These are phyloP conservation scores for Pulicaria dysenterica DNA, from an alignment of 129 eudicot species.

Conservation along the genomic window DNA sequence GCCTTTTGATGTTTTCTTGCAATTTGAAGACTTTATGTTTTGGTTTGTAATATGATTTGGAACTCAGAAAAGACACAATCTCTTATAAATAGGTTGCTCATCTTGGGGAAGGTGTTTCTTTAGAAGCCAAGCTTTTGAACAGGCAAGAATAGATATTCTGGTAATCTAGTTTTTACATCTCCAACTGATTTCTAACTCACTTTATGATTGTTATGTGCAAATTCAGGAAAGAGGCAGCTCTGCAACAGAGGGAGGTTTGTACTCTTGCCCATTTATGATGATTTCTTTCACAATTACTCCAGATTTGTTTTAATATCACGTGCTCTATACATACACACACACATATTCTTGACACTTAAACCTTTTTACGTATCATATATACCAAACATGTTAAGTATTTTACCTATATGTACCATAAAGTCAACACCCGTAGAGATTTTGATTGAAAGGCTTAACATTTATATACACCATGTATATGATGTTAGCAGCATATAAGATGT, in stretches of 20 bases:
- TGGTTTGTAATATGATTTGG: slow-evolving; percentile 10
- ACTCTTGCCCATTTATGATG: background rate
- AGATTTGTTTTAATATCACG: too few species aligned
- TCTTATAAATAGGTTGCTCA: slow-evolving; percentile 57
- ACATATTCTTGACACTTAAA: too few species aligned
- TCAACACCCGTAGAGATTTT: background rate
- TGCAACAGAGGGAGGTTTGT: slow-evolving; percentile 87
- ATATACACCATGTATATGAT: background rate
- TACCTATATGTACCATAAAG: background rate
- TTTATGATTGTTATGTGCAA: slow-evolving; percentile 6
- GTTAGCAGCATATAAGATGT: too few species aligned
- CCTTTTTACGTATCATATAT: too few species aligned
- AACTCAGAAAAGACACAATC: slow-evolving; percentile 17
- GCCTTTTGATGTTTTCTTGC: slow-evolving; percentile 20
- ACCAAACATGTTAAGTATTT: too few species aligned
- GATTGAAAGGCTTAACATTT: background rate
- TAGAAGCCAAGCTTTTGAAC: slow-evolving; percentile 90
- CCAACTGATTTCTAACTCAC: slow-evolving; percentile 1
- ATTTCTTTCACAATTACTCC: too few species aligned
- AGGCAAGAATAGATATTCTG: slow-evolving; percentile 55
- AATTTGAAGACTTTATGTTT: slow-evolving; percentile 11
- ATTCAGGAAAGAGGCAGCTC: slow-evolving; percentile 78
- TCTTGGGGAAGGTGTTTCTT: slow-evolving; percentile 91
- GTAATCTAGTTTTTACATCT: background rate
- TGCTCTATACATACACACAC: too few species aligned